Percentiles rank a stretch among this genome's conserved stretches.
Conservation (phyloP, 2,329 filamentous ascomycete genomes). For the Juglanconis sp. region DNA sequence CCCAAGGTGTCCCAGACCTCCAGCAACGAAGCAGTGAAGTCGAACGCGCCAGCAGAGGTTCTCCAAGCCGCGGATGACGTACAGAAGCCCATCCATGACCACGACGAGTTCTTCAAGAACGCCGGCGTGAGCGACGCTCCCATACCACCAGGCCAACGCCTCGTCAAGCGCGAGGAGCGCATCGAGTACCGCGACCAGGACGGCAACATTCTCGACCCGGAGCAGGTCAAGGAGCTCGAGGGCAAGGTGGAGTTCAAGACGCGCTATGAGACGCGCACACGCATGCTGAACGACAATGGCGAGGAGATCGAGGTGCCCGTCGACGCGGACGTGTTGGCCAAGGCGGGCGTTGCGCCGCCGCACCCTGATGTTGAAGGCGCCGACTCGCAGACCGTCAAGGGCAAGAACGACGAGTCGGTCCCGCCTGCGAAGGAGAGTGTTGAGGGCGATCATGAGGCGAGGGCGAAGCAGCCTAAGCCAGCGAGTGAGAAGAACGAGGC, state of each 20-base stretch:
- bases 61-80: slow-evolving; percentile 15
- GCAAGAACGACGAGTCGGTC: slow-evolving; percentile 35
- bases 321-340: slow-evolving; percentile 25
- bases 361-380: slow-evolving; percentile 61
- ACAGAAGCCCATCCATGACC: slow-evolving; percentile 20
- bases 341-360: slow-evolving; percentile 47
- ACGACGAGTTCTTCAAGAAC: slow-evolving; percentile 19
- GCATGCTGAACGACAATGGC: slow-evolving; percentile 74
- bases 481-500: slow-evolving; percentile 62
- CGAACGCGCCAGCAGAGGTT: slow-evolving; percentile 21
- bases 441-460: slow-evolving; percentile 57
- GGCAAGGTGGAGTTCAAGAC: slow-evolving; percentile 96
- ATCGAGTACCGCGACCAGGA: slow-evolving; percentile 94
- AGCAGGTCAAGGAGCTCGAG: slow-evolving; percentile 78
- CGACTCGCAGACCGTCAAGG: slow-evolving; percentile 54
- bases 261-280: slow-evolving; percentile 89
- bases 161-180: slow-evolving; percentile 67
- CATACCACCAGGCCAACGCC: slow-evolving; percentile 45
- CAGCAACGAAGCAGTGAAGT: slow-evolving; percentile 6
- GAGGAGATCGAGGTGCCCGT: slow-evolving; percentile 63
- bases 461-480: slow-evolving; percentile 55
- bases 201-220: slow-evolving; percentile 80
- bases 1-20: slow-evolving; percentile 7
- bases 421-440: slow-evolving; percentile 47
- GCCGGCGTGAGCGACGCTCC: slow-evolving; percentile 46